Base-by-base conservation (phyloP, 106 monocot species). In the Narthecium ossifragum region DNA sequence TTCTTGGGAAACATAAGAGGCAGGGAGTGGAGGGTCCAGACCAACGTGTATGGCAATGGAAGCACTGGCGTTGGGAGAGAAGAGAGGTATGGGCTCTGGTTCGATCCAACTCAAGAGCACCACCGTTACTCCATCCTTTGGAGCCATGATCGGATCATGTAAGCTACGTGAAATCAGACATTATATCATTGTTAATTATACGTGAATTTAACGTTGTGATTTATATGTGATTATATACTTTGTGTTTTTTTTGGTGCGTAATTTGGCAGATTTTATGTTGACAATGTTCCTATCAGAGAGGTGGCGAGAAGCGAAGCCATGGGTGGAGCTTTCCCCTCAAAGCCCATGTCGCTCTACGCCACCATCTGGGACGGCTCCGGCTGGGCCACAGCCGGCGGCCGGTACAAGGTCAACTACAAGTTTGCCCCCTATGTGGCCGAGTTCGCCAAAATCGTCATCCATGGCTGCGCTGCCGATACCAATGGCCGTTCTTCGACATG, bases 281-380 rank as follows among this genome's bases (percentile, higher is more conserved):
- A 85, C 46, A 25, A 31, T 10, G 54, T 65, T 5, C 73, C 85
- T 23, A 78, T 86, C 5, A 71, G 85, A 54, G 81, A 86, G 66
- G 58, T 81, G 17, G 63, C 41, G 49, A 69, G 67, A 54, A 68
- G 30, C 34, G 40, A 24, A 40, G 68, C 68, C 14, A 60, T 80
- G 70, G 78, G 74, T 8, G 76, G 55, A 26, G 66, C 65, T 45
- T 86, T 63, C 70, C 85, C 85, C 1, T 53, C 78, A 4, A 86
- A 86, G 71, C 85, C 85, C 45, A 86, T 86, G 85, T 81, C 81
- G 6, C 59, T 86, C 39, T 86, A 86, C 48, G 85, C 85, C 58
- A 86, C 81, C 62, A 86, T 86, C 23, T 86, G 85, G 85, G 85
- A 86, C 41, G 85, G 81, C n/a, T 86, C 85, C 11, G 41, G 30